These are phyloP conservation scores for Tricholoma bakamatsutake DNA, from an alignment of 768 basidiomycete species.

Conservation along the genomic window DNA sequence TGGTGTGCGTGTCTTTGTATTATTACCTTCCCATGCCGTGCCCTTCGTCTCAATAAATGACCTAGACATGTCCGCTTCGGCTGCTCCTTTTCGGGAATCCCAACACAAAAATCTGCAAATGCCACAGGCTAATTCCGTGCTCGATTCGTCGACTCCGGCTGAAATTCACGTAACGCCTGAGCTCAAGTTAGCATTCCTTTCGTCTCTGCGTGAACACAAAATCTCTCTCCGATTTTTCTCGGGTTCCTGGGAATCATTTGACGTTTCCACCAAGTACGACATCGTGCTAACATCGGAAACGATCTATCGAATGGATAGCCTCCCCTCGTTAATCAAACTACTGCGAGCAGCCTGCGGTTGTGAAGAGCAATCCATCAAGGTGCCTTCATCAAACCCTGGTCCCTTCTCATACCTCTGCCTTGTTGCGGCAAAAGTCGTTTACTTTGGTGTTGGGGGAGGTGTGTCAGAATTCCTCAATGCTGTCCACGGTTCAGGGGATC, in stretches of 20 bases:
- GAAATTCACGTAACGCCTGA: slow-evolving; percentile 63
- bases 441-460: slow-evolving; percentile 95
- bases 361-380: slow-evolving; percentile 6
- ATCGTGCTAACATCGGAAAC: slow-evolving; percentile 89
- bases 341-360: slow-evolving; percentile 34
- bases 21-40: neutral
- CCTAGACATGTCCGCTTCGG: slow-evolving; percentile 58
- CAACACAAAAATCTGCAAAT: slow-evolving; percentile 22
- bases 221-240: slow-evolving; percentile 71
- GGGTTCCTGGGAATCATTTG: slow-evolving; percentile 72
- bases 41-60: neutral
- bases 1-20: slow-evolving; percentile 59
- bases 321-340: slow-evolving; percentile 53
- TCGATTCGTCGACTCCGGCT: slow-evolving; percentile 2
- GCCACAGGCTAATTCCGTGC: slow-evolving; percentile 19
- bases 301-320: slow-evolving; percentile 69
- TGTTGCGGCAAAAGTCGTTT: slow-evolving; percentile 87
- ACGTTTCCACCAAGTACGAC: slow-evolving; percentile 44
- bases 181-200: slow-evolving; percentile 59
- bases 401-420: slow-evolving; percentile 41
- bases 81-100: slow-evolving; percentile 40
- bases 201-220: slow-evolving; percentile 46
- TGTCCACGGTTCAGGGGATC: slow-evolving; percentile 39
- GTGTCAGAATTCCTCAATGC: slow-evolving; percentile 63
- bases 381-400: neutral